Evolutionary conservation across 2,329 filamentous ascomycete genomes (phyloP).

Genomic region (Diaporthe destruens): DNA sequence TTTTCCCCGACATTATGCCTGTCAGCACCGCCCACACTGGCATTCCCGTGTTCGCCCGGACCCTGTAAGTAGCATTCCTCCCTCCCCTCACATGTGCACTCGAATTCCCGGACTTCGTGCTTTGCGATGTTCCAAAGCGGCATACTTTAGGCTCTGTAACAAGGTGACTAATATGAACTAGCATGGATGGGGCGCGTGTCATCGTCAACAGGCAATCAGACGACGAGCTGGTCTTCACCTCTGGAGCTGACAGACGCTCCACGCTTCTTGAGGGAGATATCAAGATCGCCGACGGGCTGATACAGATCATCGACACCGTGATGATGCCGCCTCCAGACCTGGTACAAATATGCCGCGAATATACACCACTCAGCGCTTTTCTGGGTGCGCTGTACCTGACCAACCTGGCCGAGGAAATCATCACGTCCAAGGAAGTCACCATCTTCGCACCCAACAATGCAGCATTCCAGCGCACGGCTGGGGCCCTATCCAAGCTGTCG

Average conservation of each 20-base stretch:
- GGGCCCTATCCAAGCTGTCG: constrained; percentile 56
- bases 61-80: constrained; percentile 47
- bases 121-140: too few relatives aligned
- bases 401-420: constrained; percentile 55
- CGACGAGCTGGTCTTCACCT: constrained; percentile 56
- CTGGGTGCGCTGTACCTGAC: constrained; percentile 56
- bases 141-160: too few relatives aligned
- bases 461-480: constrained; percentile 63
- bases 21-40: constrained; percentile 50
- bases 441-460: constrained; percentile 67
- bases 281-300: constrained; percentile 60
- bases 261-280: constrained; percentile 59
- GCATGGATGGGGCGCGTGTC: constrained; percentile 58
- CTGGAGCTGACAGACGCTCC: constrained; percentile 57
- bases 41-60: constrained; percentile 56
- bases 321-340: constrained; percentile 60
- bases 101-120: too few relatives aligned
- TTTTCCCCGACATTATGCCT: constrained; percentile 65
- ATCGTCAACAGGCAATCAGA: constrained; percentile 59
- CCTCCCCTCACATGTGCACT: too few relatives aligned
- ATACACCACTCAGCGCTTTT: constrained; percentile 56
- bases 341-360: constrained; percentile 50
- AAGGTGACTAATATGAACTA: too few relatives aligned
- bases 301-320: constrained; percentile 66
- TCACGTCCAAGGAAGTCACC: constrained; percentile 60